A percentile compares a stretch with the other conserved stretches of the same genome.
Evolutionary conservation across 75 land plant genomes (phyloP).

Genomic region (Selaginella tamariscina): DNA sequence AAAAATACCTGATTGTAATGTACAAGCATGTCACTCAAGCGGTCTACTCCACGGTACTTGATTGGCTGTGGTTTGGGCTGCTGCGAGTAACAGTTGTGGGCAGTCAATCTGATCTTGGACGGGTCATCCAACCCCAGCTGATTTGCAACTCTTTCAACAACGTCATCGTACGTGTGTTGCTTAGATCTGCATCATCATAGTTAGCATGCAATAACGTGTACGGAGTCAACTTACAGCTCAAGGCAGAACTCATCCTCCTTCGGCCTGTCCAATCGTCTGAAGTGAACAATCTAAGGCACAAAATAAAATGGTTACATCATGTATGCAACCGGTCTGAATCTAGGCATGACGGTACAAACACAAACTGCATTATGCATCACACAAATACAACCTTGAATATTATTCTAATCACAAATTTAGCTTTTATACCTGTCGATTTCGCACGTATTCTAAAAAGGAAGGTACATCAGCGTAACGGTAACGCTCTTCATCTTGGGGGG

Average conservation of each 20-base stretch:
- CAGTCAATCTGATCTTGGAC: conserved; percentile 81
- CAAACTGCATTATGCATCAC: neutral
- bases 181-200: conserved; percentile 51
- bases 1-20: conserved; percentile 95
- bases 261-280: conserved; percentile 78
- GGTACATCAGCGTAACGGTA: conserved; percentile 84
- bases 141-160: conserved; percentile 81
- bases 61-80: conserved; percentile 97
- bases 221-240: conserved; percentile 57
- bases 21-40: conserved; percentile 77
- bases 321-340: too few relatives aligned
- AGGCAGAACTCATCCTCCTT: conserved; percentile 95
- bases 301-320: too few relatives aligned
- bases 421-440: conserved; percentile 66
- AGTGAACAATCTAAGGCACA: conserved; percentile 61
- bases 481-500: conserved; percentile 38
- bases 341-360: neutral
- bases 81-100: conserved; percentile 93
- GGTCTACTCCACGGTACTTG: conserved; percentile 80
- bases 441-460: conserved; percentile 89
- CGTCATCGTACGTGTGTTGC: conserved; percentile 79
- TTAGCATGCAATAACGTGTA: conserved; percentile 1
- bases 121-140: conserved; percentile 84
- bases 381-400: neutral
- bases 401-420: neutral